These are phyloP conservation scores for Rhytidhysteron rufulum DNA, from an alignment of 2,329 filamentous ascomycete genomes.

Conservation along the genomic window DNA sequence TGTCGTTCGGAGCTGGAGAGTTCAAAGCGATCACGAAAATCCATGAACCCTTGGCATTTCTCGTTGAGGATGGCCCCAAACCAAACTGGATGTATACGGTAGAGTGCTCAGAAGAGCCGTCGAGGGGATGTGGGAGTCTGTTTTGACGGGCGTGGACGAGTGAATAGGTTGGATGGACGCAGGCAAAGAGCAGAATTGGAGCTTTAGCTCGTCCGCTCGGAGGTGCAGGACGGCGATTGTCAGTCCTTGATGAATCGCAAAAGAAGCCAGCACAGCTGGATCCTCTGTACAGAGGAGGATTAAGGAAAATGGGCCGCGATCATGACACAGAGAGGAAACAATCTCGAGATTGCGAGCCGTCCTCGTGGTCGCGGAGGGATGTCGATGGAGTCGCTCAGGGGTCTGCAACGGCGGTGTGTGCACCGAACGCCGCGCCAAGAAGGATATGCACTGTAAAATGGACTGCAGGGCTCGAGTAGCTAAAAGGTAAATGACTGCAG, in stretches of 20 bases:
- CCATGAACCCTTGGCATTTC: constrained; percentile 22
- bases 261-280: constrained; percentile 7
- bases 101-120: too few relatives aligned
- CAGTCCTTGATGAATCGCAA: neutral
- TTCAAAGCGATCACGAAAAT: constrained; percentile 13
- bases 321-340: constrained; percentile 10
- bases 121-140: neutral
- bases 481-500: neutral
- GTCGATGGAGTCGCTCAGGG: constrained; percentile 7
- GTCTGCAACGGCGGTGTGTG: constrained; percentile 9
- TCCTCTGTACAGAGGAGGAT: constrained; percentile 4
- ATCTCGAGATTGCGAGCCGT: constrained; percentile 6
- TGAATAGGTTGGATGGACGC: constrained; percentile 1
- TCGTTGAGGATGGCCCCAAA: constrained; percentile 13
- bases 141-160: neutral
- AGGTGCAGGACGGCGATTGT: neutral
- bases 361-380: constrained; percentile 3
- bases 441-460: neutral
- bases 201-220: constrained; percentile 3
- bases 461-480: neutral
- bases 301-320: constrained; percentile 2
- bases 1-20: constrained; percentile 13
- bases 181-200: constrained; percentile 3
- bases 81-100: too few relatives aligned
- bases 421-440: constrained; percentile 3